Conservation (phyloP, 129 eudicot species). For the Helianthus tuberosus region DNA sequence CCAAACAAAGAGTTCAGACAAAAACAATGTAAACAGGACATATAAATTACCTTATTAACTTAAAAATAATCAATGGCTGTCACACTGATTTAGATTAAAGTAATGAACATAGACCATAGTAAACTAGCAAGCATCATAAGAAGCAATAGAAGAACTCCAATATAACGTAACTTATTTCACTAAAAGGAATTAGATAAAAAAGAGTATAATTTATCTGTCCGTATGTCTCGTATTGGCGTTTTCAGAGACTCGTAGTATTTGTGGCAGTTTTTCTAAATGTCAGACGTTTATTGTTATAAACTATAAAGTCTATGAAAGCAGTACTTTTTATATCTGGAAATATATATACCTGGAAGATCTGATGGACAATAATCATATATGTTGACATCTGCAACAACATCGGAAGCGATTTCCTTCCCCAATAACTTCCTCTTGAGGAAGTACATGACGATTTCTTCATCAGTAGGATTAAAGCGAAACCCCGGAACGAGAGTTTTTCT, state of each 20-base stretch:
- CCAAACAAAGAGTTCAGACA: neutral
- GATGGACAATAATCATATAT: conserved; percentile 66
- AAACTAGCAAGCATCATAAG: neutral
- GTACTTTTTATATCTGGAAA: no score
- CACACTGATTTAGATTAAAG: neutral
- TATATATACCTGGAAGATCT: conserved; percentile 78
- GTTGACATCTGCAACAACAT: conserved; percentile 69
- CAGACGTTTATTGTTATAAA: no score
- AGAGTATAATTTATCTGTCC: no score
- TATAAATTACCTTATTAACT: neutral
- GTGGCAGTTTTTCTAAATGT: no score
- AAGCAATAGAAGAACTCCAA: neutral
- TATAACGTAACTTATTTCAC: neutral
- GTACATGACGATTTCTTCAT: conserved; percentile 62
- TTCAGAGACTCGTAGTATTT: neutral
- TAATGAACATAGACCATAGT: no score
- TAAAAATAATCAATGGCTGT: neutral
- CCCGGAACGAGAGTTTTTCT: conserved; percentile 52
- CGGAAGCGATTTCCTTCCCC: conserved; percentile 44
- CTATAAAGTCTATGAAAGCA: neutral
- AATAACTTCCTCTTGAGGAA: conserved; percentile 61
- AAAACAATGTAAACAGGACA: neutral
- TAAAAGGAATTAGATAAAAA: neutral
- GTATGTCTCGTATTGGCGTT: no score
- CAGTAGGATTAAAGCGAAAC: conserved; percentile 81